Conservation (phyloP, 176 grass and related monocot species). For the Phoenix dactylifera region DNA sequence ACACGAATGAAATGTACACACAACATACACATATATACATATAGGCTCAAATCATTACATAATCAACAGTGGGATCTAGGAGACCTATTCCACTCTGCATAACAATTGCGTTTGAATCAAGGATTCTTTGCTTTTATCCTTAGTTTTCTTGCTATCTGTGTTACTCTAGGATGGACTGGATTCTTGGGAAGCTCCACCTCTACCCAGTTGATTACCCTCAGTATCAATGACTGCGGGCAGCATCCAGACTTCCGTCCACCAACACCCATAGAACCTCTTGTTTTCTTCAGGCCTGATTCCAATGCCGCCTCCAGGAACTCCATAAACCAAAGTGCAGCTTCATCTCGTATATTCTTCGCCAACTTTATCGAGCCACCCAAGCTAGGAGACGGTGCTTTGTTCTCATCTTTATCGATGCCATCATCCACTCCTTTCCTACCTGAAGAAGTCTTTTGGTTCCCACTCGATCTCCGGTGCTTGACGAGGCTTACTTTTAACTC, state of each 20-base stretch:
- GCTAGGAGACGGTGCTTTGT: constrained; percentile 16
- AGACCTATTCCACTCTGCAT: no score
- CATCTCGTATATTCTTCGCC: constrained; percentile 54
- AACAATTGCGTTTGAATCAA: neutral
- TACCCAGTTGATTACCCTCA: constrained; percentile 82
- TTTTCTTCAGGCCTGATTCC: constrained; percentile 67
- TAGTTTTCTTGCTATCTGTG: constrained; percentile 60
- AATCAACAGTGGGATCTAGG: no score
- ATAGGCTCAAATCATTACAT: no score
- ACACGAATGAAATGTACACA: no score
- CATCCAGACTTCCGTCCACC: constrained; percentile 29
- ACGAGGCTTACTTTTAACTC: constrained; percentile 12
- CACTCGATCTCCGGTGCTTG: constrained; percentile 21
- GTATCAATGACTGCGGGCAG: constrained; percentile 71
- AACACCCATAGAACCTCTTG: constrained; percentile 16
- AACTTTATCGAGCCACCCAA: constrained; percentile 48
- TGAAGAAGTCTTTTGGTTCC: constrained; percentile 14
- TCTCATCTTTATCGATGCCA: neutral
- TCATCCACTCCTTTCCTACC: neutral
- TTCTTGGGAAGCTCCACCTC: constrained; percentile 60
- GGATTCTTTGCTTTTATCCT: constrained; percentile 94
- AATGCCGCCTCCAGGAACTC: constrained; percentile 68
- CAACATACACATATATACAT: no score
- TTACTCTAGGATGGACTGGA: constrained; percentile 41
- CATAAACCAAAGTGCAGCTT: constrained; percentile 71